phyloP scores from a whole-genome alignment of 306 rosid species.

The Adenanthera pavonina region DNA sequence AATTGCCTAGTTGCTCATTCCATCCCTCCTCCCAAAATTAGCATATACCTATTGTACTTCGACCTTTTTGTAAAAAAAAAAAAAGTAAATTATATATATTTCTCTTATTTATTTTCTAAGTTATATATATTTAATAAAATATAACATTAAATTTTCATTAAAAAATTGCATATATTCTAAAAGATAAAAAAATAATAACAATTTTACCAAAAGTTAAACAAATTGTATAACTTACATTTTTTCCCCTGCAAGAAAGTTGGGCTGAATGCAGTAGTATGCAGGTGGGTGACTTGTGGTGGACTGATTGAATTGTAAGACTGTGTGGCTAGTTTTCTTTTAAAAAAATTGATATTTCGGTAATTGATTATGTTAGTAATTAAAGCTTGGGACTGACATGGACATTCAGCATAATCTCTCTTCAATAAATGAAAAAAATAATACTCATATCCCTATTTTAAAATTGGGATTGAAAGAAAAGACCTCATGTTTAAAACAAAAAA shows the following conservation, averaged over 20 bases:
- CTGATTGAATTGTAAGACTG: background rate
- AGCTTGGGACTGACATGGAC: background rate
- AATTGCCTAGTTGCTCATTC: background rate
- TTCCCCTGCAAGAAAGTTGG: background rate
- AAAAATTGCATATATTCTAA: no score
- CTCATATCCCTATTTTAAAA: no score
- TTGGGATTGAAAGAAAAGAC: no score
- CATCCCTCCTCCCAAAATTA: background rate
- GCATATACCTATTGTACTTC: background rate
- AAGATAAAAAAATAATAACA: no score
- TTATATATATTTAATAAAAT: no score
- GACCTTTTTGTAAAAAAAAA: background rate
- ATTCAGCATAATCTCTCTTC: background rate
- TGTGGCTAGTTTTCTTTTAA: background rate
- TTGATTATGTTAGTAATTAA: background rate
- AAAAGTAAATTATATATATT: no score
- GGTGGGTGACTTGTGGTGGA: background rate
- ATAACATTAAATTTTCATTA: no score
- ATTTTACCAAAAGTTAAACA: no score
- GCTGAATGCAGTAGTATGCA: background rate
- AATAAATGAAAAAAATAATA: background rate
- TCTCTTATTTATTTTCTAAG: no score
- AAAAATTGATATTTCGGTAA: background rate
- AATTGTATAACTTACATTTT: no score
- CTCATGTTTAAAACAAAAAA: no score